Base-by-base conservation (phyloP, 257 asterid genomes). In the Petunia axillaris region DNA sequence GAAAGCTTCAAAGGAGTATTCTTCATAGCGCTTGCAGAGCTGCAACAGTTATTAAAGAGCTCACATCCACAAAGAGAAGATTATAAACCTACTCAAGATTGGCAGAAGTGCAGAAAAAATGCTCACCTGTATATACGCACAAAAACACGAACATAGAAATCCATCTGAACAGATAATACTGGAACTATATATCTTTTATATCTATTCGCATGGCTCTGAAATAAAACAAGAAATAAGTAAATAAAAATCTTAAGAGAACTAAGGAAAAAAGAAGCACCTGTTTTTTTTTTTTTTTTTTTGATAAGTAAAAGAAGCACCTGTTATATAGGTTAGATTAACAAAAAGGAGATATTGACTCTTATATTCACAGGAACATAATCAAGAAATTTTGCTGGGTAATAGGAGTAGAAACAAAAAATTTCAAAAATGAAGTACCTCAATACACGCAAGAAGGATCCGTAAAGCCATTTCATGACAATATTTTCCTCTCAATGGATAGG, bases 161-260 rank as follows among this genome's bases (percentile, higher is more conserved):
- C 97, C 95, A 96, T 96, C 83, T 96, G 93, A 83, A 96, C 96
- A 36, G 99, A 92, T 83, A 95, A 86, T 84, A 93, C 91, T 8
- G 99, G 99, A 85, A 92, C 96, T 82, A 93, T 93, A 86, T 91
- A 95, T 67, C 99, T 85, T 88, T 92, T 95, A 86, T 95, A 93
- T 41, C 98, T 93, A 90, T 95, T 95, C 77, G 99, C 99, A 87
- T 95, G 99, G 90, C 97, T 89, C 99, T 95, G 96, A 89, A 88
- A 74, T 64, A 52, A 25, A 87, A 76, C 63, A 46, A 6, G 11
- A 3, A 76, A 68, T 50, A 44, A 79, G 57, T 43, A 14, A 77
- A 1, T 58, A 50, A n/a, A 16, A 25, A 25, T 25, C 25, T 15
- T 53, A 39, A 60, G 4, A 76, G 52, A 70, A 10, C 36, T 50